These are phyloP conservation scores for Parmales sp. DNA, from an alignment of 108 stramenopile species.

Conservation along the genomic window DNA sequence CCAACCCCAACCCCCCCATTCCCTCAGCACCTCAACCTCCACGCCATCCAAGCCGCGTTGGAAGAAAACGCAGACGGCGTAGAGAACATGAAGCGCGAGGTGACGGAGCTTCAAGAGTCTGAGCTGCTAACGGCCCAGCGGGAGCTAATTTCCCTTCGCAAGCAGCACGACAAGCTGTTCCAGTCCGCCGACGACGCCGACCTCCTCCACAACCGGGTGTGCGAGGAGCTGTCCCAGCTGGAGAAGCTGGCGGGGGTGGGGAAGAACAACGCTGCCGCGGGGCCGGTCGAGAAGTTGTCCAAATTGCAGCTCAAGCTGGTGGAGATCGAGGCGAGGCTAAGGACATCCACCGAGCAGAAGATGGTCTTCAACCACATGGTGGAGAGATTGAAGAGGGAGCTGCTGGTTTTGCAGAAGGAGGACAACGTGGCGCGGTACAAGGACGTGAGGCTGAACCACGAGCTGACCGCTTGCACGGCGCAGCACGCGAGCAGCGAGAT, in stretches of 20 bases:
- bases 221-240: neutral
- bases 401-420: neutral
- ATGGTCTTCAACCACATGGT: conserved; percentile 11
- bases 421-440: neutral
- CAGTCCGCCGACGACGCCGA: neutral
- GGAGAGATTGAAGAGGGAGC: neutral
- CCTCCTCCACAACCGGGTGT: neutral
- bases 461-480: neutral
- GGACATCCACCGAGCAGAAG: conserved; percentile 1
- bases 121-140: neutral
- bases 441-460: neutral
- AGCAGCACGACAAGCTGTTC: conserved; percentile 9
- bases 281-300: neutral
- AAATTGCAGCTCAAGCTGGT: neutral
- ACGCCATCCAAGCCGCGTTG: neutral
- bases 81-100: conserved; percentile 7
- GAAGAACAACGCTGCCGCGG: neutral
- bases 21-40: conserved; percentile 12
- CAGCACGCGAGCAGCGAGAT: neutral
- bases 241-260: neutral
- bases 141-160: neutral
- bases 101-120: neutral
- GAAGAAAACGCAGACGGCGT: conserved; percentile 7
- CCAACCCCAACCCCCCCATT: neutral
- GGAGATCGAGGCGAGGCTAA: neutral